Evolutionary conservation across 2,329 filamentous ascomycete genomes (phyloP), one percentile per base, ranked within the genome.

Genomic region (Xylaria sp.): DNA sequence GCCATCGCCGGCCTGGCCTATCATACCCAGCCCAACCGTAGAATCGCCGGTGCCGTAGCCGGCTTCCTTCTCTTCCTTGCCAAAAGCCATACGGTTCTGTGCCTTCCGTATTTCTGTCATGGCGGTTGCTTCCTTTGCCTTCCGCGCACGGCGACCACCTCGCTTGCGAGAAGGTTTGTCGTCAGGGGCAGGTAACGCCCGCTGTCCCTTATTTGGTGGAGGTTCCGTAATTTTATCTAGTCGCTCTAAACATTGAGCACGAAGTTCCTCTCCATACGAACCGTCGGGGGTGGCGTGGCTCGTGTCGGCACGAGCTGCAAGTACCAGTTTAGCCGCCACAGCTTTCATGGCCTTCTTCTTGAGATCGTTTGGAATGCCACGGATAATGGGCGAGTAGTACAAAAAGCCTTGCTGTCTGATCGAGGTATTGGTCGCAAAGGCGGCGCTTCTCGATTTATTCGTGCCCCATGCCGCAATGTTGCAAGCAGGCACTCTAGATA

Each of bases 21-120:
- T 94, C 96, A 98, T 98, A 64, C 96, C 96, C 79, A 99, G 84
- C 32, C 96, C 96, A 68, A 91, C 90, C 0, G 94, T 97, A 64
- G 89, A 89, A 73, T 97, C 94, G 59, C 94, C 93, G 0, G 89
- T 89, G 42, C 94, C 95, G 78, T 97, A 98, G 36, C 94, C 95
- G 0, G 96, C 90, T 80, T 99, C 96, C 75, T 89, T 91, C 81
- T 99, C 96, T 80, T 98, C 95, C 79, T 97, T 96, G 67, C 94
- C 94, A 77, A 99, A 99, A 0, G 91, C 93, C 88, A 99, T 91
- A 62, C 96, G 89, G 82, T 99, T 99, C 81, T 98, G 96, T 4
- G 94, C 94, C 80, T 98, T 98, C 72, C 94, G 90, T 34, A 99
- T 84, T 64, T 99, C 96, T 0, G 96, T 99, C 93, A 98, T 97